A percentile compares a stretch with the other conserved stretches of the same genome.
Evolutionary conservation across 148 eudicot genomes (phyloP).

Genomic region (Rhododendron williamsianum): DNA sequence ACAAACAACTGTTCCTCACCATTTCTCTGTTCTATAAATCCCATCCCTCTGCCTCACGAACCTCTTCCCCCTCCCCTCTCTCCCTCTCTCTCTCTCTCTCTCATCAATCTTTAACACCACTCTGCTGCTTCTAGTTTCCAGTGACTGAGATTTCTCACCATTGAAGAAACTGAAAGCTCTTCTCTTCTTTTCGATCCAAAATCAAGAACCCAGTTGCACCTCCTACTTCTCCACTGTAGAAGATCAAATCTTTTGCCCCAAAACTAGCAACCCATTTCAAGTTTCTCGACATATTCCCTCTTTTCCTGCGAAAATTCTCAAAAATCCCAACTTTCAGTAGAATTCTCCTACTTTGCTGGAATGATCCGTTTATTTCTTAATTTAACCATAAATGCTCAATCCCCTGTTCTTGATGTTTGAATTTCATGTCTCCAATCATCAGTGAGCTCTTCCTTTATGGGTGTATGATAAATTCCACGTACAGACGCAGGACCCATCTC

Average conservation of each 20-base stretch:
- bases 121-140: background rate
- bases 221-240: background rate
- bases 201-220: background rate
- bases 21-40: slow-evolving; percentile 17
- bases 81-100: slow-evolving; percentile 3
- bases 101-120: background rate
- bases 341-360: background rate
- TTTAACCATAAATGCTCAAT: slow-evolving; percentile 43
- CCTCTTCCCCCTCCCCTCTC: slow-evolving; percentile 9
- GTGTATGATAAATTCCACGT: slow-evolving; percentile 85
- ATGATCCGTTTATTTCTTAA: background rate
- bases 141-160: slow-evolving; percentile 16
- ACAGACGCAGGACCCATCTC: slow-evolving; percentile 77
- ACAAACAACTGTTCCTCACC: background rate
- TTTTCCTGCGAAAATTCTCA: background rate
- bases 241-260: background rate
- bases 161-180: background rate
- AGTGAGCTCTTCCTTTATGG: slow-evolving; percentile 77
- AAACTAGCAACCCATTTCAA: too few relatives aligned
- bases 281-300: background rate
- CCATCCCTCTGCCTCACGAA: background rate
- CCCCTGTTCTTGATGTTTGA: slow-evolving; percentile 60
- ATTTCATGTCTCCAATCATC: slow-evolving; percentile 80
- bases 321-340: background rate
- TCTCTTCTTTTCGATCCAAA: background rate